Conservation (phyloP, 768 basidiomycete species). For the Sistotremastrum suecicum region DNA sequence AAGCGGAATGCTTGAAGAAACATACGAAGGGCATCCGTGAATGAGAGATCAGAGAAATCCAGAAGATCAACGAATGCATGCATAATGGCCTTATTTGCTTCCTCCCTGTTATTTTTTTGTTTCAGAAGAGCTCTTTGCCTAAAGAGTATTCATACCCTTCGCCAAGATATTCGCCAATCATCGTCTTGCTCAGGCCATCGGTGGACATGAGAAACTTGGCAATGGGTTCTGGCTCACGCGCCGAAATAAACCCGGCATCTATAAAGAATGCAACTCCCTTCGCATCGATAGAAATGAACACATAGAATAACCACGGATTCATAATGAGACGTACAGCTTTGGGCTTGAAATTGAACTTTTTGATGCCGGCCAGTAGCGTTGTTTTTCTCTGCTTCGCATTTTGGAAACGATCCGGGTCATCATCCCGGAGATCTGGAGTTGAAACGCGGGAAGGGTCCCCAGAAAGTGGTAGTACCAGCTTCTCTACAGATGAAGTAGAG, state of each 20-base stretch:
- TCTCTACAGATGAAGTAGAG: conserved; percentile 44
- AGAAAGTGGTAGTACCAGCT: conserved; percentile 26
- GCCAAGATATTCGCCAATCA: conserved; percentile 97
- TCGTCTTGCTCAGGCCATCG: conserved; percentile 87
- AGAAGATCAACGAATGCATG: conserved; percentile 92
- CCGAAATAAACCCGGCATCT: conserved; percentile 76
- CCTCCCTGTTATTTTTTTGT: conserved; percentile 43
- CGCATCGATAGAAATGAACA: conserved; percentile 2
- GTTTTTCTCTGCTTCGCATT: conserved; percentile 96
- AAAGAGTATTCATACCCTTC: conserved; percentile 60
- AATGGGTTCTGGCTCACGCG: conserved; percentile 57
- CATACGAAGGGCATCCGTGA: conserved; percentile 78
- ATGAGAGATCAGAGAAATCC: conserved; percentile 68
- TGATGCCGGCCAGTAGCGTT: conserved; percentile 85
- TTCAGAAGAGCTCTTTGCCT: background rate
- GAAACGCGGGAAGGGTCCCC: conserved; percentile 35
- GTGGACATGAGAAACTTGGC: conserved; percentile 76
- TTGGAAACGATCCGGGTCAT: conserved; percentile 82
- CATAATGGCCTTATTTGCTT: conserved; percentile 85
- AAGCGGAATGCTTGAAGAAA: conserved; percentile 95
- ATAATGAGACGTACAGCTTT: conserved; percentile 43
- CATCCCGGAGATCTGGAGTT: conserved; percentile 69
- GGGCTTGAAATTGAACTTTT: conserved; percentile 98
- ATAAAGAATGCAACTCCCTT: conserved; percentile 84
- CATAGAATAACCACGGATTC: background rate